These are phyloP conservation scores for Capillidium rhysosporum DNA, from an alignment of 371 early-diverging fungal species.

Conservation along the genomic window DNA sequence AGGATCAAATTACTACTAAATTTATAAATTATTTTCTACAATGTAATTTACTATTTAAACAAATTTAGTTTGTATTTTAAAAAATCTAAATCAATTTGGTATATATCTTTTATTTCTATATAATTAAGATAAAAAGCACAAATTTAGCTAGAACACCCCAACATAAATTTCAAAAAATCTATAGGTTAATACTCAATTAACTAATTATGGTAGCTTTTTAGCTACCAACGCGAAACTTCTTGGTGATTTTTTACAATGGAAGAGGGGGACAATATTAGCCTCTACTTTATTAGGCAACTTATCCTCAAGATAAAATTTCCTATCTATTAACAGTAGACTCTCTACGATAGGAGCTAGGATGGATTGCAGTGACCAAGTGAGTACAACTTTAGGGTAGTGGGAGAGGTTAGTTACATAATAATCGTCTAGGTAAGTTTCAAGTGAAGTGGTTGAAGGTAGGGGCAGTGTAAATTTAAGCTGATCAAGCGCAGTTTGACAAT, in stretches of 20 bases:
- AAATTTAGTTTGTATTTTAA: too few relatives aligned
- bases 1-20: too few relatives aligned
- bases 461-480: background rate
- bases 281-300: background rate
- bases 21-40: too few relatives aligned
- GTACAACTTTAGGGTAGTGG: background rate
- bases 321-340: background rate
- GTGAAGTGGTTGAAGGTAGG: background rate
- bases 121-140: too few relatives aligned
- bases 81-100: too few relatives aligned
- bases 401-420: background rate
- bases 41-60: too few relatives aligned
- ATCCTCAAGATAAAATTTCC: background rate
- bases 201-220: too few relatives aligned
- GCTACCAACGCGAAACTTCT: slow-evolving; percentile 2
- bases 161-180: too few relatives aligned
- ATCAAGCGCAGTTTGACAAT: slow-evolving; percentile 8
- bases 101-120: too few relatives aligned
- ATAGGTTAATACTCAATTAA: too few relatives aligned
- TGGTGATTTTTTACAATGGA: background rate
- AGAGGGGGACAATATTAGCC: background rate
- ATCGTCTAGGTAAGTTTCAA: background rate
- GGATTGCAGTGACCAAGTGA: background rate
- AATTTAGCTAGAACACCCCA: too few relatives aligned
- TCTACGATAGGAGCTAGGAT: background rate